Percentiles rank a stretch among this genome's conserved stretches.
phyloP scores from a whole-genome alignment of 768 basidiomycete genomes.

The Dacryopinax primogenitus region DNA sequence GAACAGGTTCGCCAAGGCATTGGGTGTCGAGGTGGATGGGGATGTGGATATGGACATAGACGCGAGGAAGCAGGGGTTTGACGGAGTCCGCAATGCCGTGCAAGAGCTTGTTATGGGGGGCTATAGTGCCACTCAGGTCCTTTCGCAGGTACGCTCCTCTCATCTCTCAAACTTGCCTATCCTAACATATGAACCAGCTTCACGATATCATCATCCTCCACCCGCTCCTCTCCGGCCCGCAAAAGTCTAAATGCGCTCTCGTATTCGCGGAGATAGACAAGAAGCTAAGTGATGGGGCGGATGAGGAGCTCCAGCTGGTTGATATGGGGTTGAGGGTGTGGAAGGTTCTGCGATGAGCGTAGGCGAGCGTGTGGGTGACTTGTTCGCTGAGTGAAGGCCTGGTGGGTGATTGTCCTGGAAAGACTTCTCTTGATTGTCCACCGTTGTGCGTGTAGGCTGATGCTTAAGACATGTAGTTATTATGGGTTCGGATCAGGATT shows the following conservation, averaged over 20 bases:
- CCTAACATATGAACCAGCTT: conserved; percentile 40
- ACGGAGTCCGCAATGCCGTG: conserved; percentile 55
- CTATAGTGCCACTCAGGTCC: conserved; percentile 79
- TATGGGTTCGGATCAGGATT: too few species aligned
- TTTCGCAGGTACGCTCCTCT: conserved; percentile 59
- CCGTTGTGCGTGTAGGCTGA: too few species aligned
- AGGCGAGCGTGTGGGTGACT: background rate
- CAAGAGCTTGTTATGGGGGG: conserved; percentile 71
- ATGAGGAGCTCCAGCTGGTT: conserved; percentile 90
- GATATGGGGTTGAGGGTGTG: conserved; percentile 73
- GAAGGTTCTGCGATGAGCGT: conserved; percentile 31
- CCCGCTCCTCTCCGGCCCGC: conserved; percentile 61
- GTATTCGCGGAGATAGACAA: conserved; percentile 93
- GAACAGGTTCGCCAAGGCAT: conserved; percentile 47
- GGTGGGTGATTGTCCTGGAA: too few species aligned
- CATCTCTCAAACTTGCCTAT: background rate
- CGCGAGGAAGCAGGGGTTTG: conserved; percentile 35
- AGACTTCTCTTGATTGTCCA: too few species aligned
- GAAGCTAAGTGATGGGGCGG: conserved; percentile 86
- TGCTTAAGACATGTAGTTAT: too few species aligned
- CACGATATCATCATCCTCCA: conserved; percentile 83
- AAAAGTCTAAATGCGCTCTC: conserved; percentile 69
- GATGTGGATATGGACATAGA: conserved; percentile 34
- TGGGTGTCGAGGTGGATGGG: conserved; percentile 55
- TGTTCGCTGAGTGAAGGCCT: background rate